These are phyloP conservation scores for Leccinum disarticulatum DNA, from an alignment of 768 basidiomycete species.

Conservation along the genomic window DNA sequence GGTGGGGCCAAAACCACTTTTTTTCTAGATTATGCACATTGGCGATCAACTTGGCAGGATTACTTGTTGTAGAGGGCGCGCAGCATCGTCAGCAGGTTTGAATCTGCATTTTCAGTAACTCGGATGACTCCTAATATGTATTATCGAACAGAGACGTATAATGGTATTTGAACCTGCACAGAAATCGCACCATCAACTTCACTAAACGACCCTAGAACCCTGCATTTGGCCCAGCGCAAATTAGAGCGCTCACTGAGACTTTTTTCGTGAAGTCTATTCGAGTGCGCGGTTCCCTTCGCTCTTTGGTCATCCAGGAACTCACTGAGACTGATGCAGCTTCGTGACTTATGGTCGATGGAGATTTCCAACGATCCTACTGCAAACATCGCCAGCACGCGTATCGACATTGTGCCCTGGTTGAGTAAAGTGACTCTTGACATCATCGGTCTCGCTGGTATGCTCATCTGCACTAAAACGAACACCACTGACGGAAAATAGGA, in stretches of 20 bases:
- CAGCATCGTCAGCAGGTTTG: constrained; percentile 42
- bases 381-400: constrained; percentile 12
- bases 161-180: constrained; percentile 24
- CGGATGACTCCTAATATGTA: not conserved
- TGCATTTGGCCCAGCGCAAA: constrained; percentile 60
- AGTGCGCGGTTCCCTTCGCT: not conserved
- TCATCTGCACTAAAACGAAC: not conserved
- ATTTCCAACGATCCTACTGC: constrained; percentile 27
- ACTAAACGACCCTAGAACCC: constrained; percentile 47
- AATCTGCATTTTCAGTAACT: not conserved
- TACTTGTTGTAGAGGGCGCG: constrained; percentile 45
- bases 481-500: constrained; percentile 23
- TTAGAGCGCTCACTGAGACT: constrained; percentile 55
- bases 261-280: constrained; percentile 52
- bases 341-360: constrained; percentile 46
- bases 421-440: constrained; percentile 40
- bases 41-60: constrained; percentile 34
- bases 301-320: not conserved
- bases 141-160: constrained; percentile 21
- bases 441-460: constrained; percentile 41
- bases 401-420: constrained; percentile 37
- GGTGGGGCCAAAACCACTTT: constrained; percentile 19
- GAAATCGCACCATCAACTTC: not conserved
- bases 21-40: not conserved
- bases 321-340: constrained; percentile 31